These are phyloP conservation scores for Penicillium sp. DNA, from an alignment of 2,329 filamentous ascomycete genomes.

Conservation along the genomic window DNA sequence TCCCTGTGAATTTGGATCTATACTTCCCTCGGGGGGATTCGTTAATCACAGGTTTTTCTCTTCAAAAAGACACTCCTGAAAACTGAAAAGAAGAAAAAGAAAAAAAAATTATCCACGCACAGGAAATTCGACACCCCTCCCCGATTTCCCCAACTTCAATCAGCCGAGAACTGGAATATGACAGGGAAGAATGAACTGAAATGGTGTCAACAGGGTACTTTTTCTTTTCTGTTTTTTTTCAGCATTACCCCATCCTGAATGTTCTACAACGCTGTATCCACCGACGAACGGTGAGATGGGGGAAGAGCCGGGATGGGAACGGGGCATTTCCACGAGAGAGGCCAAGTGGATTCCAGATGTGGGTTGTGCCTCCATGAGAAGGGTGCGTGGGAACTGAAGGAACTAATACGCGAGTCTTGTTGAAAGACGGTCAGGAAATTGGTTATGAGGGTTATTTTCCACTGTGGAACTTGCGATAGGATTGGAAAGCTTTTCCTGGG, in stretches of 20 bases:
- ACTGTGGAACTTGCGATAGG: constrained; percentile 5
- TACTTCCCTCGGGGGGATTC: constrained; percentile 3
- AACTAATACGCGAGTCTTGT: too few relatives aligned
- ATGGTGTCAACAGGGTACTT: not conserved
- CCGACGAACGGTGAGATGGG: too few relatives aligned
- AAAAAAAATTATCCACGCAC: not conserved
- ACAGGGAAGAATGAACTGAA: not conserved
- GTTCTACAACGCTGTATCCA: too few relatives aligned
- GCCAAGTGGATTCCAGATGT: not conserved
- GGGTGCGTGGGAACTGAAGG: not conserved
- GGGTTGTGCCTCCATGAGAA: constrained; percentile 5
- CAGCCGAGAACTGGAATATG: not conserved
- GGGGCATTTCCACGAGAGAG: constrained; percentile 10
- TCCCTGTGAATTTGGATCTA: not conserved
- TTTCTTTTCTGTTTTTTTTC: too few relatives aligned
- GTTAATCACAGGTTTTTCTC: constrained; percentile 10
- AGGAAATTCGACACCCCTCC: too few relatives aligned
- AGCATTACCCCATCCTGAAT: too few relatives aligned
- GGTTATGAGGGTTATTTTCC: constrained; percentile 1
- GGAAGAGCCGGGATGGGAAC: constrained; percentile 32
- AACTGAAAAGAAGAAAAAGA: not conserved
- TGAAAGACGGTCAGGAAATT: constrained; percentile 17
- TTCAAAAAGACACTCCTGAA: not conserved
- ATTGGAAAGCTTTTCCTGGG: constrained; percentile 1
- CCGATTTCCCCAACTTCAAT: not conserved